phyloP scores from a whole-genome alignment of 495 filamentous ascomycete species.

The Aspergillus avenaceus region DNA sequence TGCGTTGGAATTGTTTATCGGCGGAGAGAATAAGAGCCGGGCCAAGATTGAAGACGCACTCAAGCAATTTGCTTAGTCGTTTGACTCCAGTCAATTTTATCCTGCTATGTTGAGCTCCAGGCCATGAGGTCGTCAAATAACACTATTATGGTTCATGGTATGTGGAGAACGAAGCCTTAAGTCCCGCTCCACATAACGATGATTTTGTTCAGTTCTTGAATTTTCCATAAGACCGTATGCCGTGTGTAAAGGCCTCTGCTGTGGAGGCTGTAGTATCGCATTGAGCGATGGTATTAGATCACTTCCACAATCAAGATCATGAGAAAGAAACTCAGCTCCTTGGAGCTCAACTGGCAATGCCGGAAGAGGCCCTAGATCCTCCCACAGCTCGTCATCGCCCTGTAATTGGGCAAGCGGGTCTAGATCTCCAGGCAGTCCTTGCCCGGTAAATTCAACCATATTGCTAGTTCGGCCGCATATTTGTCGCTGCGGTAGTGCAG shows the following conservation, averaged over 20 bases:
- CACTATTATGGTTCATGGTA: not conserved
- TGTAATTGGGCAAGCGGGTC: not conserved
- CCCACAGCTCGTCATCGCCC: not conserved
- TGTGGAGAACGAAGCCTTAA: not conserved
- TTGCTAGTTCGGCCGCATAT: not conserved
- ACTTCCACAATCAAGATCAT: not conserved
- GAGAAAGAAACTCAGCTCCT: not conserved
- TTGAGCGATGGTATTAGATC: not conserved
- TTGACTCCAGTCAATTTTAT: not conserved
- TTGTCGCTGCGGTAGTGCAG: not conserved
- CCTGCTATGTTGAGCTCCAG: not conserved
- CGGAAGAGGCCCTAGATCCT: not conserved
- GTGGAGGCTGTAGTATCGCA: not conserved
- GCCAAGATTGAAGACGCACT: slow-evolving; percentile 17
- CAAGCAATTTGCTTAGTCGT: not conserved
- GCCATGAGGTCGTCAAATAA: not conserved
- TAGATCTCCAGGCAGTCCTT: not conserved
- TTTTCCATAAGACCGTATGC: not conserved
- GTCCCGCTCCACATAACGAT: not conserved
- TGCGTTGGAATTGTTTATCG: slow-evolving; percentile 17
- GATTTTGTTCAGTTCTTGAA: not conserved
- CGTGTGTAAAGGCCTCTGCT: not conserved
- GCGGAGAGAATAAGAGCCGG: slow-evolving; percentile 18
- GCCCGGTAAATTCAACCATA: not conserved
- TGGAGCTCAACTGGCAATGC: not conserved